Base-by-base conservation (phyloP, 2,329 filamentous ascomycete genomes). In the Fusarium fracticaudum region DNA sequence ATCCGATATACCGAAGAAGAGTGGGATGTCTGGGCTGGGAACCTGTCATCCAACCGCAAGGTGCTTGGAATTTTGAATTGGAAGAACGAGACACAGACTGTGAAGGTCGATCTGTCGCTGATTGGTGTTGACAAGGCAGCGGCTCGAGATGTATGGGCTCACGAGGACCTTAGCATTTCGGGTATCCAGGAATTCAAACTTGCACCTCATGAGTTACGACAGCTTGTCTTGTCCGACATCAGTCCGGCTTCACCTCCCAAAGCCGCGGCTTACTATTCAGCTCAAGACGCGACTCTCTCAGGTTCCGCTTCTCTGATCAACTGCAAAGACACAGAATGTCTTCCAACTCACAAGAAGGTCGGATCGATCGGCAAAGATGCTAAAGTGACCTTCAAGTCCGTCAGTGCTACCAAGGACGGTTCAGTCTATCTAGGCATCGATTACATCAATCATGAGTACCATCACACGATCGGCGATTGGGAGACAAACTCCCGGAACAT, bases 371-470 rank as follows among this genome's bases (percentile, higher is more conserved):
- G 78, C 2, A 64, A 75, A 1, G 79, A 72, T n/a, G 80, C 84
- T 3, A 79, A 65, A 7, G 80, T 83, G n/a, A 79, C 77, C 0
- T 84, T 88, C 55, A 65, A 78, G 7, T 76, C 77, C 2, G 80
- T 84, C 15, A 70, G 44, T 8, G 76, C 78, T 3, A 70, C 79
- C 2, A 80, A 76, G 0, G 77, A 69, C 8, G 82, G 83, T 2
- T 73, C 73, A 7, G 83, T 85, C 66, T 82, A 86, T 38, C 66
- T 88, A 1, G 85, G 84, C 2, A 77, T 88, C 18, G 85, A 87
- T 73, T 88, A 84, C 51, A 85, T 87, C 77, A 88, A 89, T 78
- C 88, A 89, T 69, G 86, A 88, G 14, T 81, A 87, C 17, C 82
- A 84, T 0, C 82, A 87, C 22, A 77, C 80, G 0, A 79, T 84